Evolutionary conservation across 129 eudicot genomes (phyloP), one percentile per base, ranked within the genome.

Genomic region (Gnaphalium uliginosum): DNA sequence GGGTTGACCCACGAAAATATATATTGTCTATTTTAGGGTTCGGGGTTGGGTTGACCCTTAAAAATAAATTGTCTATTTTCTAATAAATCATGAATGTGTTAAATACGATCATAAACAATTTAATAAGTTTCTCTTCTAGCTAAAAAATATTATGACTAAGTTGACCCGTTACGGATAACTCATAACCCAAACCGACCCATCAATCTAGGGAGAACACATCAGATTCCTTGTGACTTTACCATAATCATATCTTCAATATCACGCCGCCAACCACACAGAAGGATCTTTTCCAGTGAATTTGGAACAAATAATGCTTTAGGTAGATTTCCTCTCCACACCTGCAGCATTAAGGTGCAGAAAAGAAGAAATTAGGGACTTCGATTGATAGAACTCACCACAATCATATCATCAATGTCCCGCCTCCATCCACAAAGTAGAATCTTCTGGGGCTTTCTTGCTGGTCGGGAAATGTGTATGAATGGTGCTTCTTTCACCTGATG

Each of bases 351-450:
- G 83, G 83, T 75, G 83, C 82, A 91, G 93, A 88, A 83, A 82
- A 85, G 68, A 82, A 81, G 46, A 78, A 76, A 91, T 88, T 85
- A 86, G 95, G 91, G 72, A 85, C 83, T 78, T 82, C 78, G 69
- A 76, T 70, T 32, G 68, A 86, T 63, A 77, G 85, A 85, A 81
- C 95, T 88, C 87, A 91, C 97, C 97, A 91, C 97, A 91, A 91
- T 88, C 95, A 91, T 91, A 88, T 91, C 97, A 91, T 91, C 97
- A 88, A 91, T 86, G 95, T 91, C 97, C 77, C 97, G 85, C 86
- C 97, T 86, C 95, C 97, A 91, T 91, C 97, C 97, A 91, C 92
- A 86, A 78, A 91, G 95, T 81, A 91, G 97, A 88, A 91, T 91
- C 97, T 91, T 91, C 97, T 91, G 95, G 53, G 97, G 86, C 92